Conservation (phyloP, 805 yeast genomes). For the Saturnispora hagleri region DNA sequence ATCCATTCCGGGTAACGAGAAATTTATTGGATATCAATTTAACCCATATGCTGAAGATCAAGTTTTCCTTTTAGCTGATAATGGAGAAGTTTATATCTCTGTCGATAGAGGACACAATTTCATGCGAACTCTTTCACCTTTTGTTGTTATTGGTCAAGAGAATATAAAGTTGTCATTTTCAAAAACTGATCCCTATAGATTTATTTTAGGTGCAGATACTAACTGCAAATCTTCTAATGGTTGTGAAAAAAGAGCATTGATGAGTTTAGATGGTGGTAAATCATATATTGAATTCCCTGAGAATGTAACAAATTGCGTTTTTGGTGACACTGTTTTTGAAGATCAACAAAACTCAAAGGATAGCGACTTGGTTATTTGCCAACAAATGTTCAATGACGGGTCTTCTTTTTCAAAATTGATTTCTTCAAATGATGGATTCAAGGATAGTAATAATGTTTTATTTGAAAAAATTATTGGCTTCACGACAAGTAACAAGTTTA, state of each 20-base stretch:
- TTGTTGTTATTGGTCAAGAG: constrained; percentile 40
- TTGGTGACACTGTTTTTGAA: constrained; percentile 47
- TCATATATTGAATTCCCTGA: constrained; percentile 47
- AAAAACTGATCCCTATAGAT: constrained; percentile 42
- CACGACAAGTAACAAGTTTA: constrained; percentile 60
- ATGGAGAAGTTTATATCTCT: constrained; percentile 47
- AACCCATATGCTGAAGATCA: constrained; percentile 54
- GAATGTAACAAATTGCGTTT: constrained; percentile 54
- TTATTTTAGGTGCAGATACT: constrained; percentile 61
- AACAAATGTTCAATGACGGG: constrained; percentile 28
- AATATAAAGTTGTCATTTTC: constrained; percentile 49
- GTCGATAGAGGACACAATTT: constrained; percentile 60
- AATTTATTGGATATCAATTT: constrained; percentile 19
- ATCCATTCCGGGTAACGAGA: constrained; percentile 38
- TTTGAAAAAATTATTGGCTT: constrained; percentile 62
- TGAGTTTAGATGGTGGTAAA: constrained; percentile 61
- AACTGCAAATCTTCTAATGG: constrained; percentile 39
- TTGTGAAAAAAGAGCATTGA: constrained; percentile 52
- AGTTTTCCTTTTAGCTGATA: constrained; percentile 43
- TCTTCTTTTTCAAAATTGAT: constrained; percentile 23
- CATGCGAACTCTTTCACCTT: constrained; percentile 25
- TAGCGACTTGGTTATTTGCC: constrained; percentile 57
- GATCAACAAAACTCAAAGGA: constrained; percentile 21
- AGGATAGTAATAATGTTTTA: constrained; percentile 28
- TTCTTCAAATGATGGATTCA: constrained; percentile 48